Evolutionary conservation across 2,329 filamentous ascomycete genomes (phyloP).

Genomic region (Phyllosticta citribraziliensis): DNA sequence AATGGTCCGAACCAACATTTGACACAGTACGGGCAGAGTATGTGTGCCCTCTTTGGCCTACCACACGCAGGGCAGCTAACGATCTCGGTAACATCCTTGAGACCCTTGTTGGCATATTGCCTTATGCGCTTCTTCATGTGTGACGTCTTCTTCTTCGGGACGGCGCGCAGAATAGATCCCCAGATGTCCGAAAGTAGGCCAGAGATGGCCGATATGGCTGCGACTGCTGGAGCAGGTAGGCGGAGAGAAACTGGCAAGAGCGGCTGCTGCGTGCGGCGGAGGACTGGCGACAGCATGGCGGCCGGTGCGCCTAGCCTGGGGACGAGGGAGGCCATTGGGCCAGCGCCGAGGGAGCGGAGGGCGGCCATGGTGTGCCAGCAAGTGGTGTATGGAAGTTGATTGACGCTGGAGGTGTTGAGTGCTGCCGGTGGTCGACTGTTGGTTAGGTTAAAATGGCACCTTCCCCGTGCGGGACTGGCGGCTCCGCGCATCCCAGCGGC

Average conservation of each 20-base stretch:
- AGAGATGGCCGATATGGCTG: slow-evolving; percentile 25
- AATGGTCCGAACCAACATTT: slow-evolving; percentile 48
- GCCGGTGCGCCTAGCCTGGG: slow-evolving; percentile 16
- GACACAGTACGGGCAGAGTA: slow-evolving; percentile 80
- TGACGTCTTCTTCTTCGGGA: slow-evolving; percentile 98
- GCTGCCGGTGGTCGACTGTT: too few relatives aligned
- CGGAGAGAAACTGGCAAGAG: slow-evolving; percentile 51
- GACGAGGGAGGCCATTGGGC: slow-evolving; percentile 15
- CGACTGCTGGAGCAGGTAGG: slow-evolving; percentile 41
- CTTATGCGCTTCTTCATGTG: slow-evolving; percentile 90
- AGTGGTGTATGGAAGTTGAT: too few relatives aligned
- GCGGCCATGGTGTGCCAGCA: slow-evolving; percentile 4
- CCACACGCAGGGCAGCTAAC: slow-evolving; percentile 89
- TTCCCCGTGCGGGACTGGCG: neutral
- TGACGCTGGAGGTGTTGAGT: neutral
- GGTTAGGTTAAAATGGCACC: neutral
- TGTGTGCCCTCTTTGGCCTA: slow-evolving; percentile 75
- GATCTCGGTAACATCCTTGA: slow-evolving; percentile 80
- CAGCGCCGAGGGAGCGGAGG: neutral
- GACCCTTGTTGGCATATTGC: slow-evolving; percentile 88
- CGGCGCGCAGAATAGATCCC: slow-evolving; percentile 84
- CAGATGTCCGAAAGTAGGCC: slow-evolving; percentile 71
- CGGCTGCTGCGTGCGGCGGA: slow-evolving; percentile 38
- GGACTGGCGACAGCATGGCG: slow-evolving; percentile 26
- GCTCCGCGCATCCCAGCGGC: slow-evolving; percentile 3